Evolutionary conservation across 2,329 filamentous ascomycete species (phyloP), one percentile per base, ranked within the genome.

Genomic region (Alternaria panax): DNA sequence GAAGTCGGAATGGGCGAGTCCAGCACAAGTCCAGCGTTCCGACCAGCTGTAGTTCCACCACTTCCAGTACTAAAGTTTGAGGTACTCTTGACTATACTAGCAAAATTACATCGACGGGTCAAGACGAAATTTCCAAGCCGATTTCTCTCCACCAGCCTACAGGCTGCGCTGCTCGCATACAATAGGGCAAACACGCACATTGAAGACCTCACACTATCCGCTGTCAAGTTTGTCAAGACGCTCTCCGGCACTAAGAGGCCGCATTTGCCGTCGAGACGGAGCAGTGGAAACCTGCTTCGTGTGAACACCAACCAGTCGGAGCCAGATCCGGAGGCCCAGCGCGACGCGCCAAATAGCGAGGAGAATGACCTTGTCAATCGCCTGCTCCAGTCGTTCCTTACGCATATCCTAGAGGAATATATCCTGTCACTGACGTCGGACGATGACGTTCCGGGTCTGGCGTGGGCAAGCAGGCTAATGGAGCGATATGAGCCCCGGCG

Each of bases 61-160:
- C 72, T 83, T 9, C 74, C 79, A 20, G 76, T 82, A 12, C 71
- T 81, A 51, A 88, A 88, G 63, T 93, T 93, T 74, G 86, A 90
- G 65, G 84, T 86, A 6, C 81, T 94, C 3, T 83, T 93, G 30
- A 87, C 87, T 46, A 88, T 93, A 82, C 83, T 95, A 12, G 85
- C 87, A 30, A 90, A 91, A 57, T 80, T 94, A 12, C 91, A 93
- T 76, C 85, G 84, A 54, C 84, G 92, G 59, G 88, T 95, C 73
- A 88, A 90, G 78, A 92, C 92, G 6, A 91, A 90, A 74, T 88
- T 88, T 62, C 91, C 92, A 2, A 93, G 90, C 47, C 86, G 90
- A 32, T 95, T 94, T 77, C 83, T 95, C 20, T 91, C 90, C 51
- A 88, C 88, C 0, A 90, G 90, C n/a, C 81, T 95, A 16, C 87